These are phyloP conservation scores for Sistotremastrum suecicum DNA, from an alignment of 768 basidiomycete species.

Conservation along the genomic window DNA sequence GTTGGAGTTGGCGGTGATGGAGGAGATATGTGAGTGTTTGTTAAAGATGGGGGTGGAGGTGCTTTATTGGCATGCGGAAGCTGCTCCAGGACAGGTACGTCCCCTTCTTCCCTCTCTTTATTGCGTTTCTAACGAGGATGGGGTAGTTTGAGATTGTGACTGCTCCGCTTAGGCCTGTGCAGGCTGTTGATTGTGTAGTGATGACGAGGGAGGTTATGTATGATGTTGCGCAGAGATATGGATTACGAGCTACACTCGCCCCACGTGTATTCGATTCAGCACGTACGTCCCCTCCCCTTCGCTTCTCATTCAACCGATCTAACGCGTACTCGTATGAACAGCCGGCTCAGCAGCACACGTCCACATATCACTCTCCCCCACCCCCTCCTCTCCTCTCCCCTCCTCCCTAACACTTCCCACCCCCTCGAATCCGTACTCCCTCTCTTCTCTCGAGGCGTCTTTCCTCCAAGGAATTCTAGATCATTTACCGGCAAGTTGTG, in stretches of 20 bases:
- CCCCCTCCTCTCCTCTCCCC: slow-evolving; percentile 3
- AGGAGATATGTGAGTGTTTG: slow-evolving; percentile 45
- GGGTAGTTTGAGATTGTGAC: slow-evolving; percentile 55
- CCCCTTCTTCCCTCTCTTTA: background rate
- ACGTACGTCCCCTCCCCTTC: slow-evolving; percentile 13
- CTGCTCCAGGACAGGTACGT: slow-evolving; percentile 51
- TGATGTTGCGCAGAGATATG: slow-evolving; percentile 52
- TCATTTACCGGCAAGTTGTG: slow-evolving; percentile 42
- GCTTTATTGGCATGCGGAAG: slow-evolving; percentile 57
- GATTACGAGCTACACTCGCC: slow-evolving; percentile 50
- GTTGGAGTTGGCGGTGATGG: slow-evolving; percentile 28
- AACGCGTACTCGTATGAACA: background rate
- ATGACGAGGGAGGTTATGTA: slow-evolving; percentile 54
- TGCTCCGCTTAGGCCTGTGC: slow-evolving; percentile 48
- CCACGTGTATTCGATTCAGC: slow-evolving; percentile 35
- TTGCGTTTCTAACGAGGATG: background rate
- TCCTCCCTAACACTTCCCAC: slow-evolving; percentile 1
- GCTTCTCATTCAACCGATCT: background rate
- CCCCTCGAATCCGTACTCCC: slow-evolving; percentile 10
- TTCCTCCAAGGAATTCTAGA: slow-evolving; percentile 48
- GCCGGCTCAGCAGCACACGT: slow-evolving; percentile 47
- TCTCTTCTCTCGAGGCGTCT: slow-evolving; percentile 32
- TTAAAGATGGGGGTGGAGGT: slow-evolving; percentile 38
- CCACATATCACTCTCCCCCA: slow-evolving; percentile 43
- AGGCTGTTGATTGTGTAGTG: slow-evolving; percentile 53